Conservation (phyloP, 2,329 filamentous ascomycete genomes). For the Aspergillus fructus region DNA sequence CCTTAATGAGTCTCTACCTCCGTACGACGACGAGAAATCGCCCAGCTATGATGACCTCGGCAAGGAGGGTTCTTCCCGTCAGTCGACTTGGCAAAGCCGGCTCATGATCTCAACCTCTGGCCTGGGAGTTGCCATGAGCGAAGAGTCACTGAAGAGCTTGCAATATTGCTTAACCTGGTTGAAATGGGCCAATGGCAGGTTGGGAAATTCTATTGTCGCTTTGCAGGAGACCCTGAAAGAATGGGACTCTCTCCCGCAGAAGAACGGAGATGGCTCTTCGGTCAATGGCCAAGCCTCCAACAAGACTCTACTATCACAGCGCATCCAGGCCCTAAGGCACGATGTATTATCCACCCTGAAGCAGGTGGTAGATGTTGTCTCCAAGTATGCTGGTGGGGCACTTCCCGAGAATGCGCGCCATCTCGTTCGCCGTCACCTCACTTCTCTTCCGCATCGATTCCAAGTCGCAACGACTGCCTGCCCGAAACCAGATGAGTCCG, state of each 20-base stretch:
- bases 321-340: conserved; percentile 65
- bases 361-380: conserved; percentile 79
- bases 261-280: conserved; percentile 26
- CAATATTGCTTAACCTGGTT: conserved; percentile 82
- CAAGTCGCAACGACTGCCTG: conserved; percentile 63
- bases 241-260: conserved; percentile 62
- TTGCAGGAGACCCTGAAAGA: conserved; percentile 76
- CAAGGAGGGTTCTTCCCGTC: conserved; percentile 30
- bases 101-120: conserved; percentile 89
- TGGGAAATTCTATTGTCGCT: conserved; percentile 71
- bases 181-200: conserved; percentile 76
- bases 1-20: conserved; percentile 72
- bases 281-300: conserved; percentile 19
- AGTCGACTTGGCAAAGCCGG: conserved; percentile 70
- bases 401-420: conserved; percentile 83
- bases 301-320: conserved; percentile 38
- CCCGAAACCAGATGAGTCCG: conserved; percentile 31
- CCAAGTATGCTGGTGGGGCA: conserved; percentile 85
- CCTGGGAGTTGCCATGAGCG: conserved; percentile 85
- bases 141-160: conserved; percentile 78
- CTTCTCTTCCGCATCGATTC: conserved; percentile 81
- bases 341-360: conserved; percentile 79
- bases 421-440: conserved; percentile 79
- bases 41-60: conserved; percentile 69
- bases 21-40: conserved; percentile 76